These are phyloP conservation scores for Deinandra increscens DNA, from an alignment of 129 eudicot genomes.

Conservation along the genomic window DNA sequence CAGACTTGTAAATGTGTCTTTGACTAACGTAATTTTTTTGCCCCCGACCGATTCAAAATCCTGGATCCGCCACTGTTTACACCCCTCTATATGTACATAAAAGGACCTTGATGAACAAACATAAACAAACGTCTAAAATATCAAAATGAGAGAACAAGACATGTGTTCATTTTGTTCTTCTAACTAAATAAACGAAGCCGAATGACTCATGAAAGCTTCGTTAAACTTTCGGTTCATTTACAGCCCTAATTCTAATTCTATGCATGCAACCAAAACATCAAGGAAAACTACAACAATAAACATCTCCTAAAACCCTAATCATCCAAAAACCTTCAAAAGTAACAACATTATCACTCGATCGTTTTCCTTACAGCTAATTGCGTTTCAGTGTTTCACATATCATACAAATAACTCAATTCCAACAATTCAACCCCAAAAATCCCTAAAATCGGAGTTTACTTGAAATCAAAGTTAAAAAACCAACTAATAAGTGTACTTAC, in stretches of 20 bases:
- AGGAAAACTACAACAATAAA: neutral
- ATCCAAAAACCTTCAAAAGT: neutral
- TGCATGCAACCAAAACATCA: neutral
- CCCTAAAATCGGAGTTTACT: neutral
- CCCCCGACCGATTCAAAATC: too few relatives aligned
- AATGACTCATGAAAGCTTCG: too few relatives aligned
- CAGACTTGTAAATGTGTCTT: too few relatives aligned
- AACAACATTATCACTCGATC: neutral
- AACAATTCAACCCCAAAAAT: conserved; percentile 11
- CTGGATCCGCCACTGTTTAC: too few relatives aligned
- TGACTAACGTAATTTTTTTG: too few relatives aligned
- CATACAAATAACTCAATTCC: neutral
- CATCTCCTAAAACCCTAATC: neutral
- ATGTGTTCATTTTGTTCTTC: too few relatives aligned
- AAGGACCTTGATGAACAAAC: too few relatives aligned
- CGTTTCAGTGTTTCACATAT: neutral
- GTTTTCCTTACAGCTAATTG: neutral
- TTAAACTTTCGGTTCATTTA: neutral
- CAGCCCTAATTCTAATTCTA: neutral
- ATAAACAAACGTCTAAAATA: too few relatives aligned
- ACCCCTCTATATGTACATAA: too few relatives aligned
- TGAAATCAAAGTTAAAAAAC: neutral
- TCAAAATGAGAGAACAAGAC: too few relatives aligned
- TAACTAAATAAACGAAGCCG: too few relatives aligned
- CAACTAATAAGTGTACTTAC: conserved; percentile 8